Evolutionary conservation across 257 asterid species (phyloP).

Genomic region (Solanum clarkiae): DNA sequence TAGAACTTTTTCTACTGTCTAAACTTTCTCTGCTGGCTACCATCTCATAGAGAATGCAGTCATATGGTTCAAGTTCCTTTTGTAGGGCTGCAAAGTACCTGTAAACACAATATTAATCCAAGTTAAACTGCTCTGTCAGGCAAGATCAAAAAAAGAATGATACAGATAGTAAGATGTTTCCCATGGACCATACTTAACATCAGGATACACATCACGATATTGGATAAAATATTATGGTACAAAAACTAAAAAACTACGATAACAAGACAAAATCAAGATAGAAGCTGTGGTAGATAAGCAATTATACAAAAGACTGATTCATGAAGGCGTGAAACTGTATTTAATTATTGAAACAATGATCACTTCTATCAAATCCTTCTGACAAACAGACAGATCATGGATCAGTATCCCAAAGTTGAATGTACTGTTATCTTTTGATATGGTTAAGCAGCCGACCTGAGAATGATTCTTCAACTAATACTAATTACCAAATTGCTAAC

Average conservation of each 20-base stretch:
- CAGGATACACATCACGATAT: not conserved
- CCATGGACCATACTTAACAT: not conserved
- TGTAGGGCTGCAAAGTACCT: conserved; percentile 79
- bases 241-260: not conserved
- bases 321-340: not conserved
- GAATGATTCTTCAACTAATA: not conserved
- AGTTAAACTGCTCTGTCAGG: not conserved
- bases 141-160: not conserved
- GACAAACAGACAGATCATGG: not conserved
- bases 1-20: conserved; percentile 54
- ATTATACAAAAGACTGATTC: not conserved
- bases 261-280: not conserved
- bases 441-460: not conserved
- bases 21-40: conserved; percentile 86
- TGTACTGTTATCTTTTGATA: not conserved
- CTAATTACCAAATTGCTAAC: not conserved
- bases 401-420: not conserved
- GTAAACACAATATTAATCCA: conserved; percentile 9
- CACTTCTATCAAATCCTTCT: not conserved
- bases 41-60: conserved; percentile 97
- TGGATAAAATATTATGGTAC: not conserved
- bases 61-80: conserved; percentile 54
- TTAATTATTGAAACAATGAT: not conserved
- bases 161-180: not conserved
- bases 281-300: not conserved